Conservation (phyloP, 306 rosid species). For the Sechiopsis laciniata region DNA sequence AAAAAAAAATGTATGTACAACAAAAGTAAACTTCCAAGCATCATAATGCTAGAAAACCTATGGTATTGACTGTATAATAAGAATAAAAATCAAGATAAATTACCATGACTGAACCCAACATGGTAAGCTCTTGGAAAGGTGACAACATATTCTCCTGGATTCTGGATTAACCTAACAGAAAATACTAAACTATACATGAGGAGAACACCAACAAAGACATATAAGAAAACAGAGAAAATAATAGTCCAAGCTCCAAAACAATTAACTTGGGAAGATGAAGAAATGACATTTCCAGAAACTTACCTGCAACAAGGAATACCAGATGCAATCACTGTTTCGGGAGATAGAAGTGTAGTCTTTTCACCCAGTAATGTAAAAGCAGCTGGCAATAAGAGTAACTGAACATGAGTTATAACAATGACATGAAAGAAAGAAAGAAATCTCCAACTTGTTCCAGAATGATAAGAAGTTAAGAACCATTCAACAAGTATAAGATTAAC, state of each 20-base stretch:
- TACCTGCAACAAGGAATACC: constrained; percentile 97
- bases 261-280: constrained; percentile 14
- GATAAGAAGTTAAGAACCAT: constrained; percentile 16
- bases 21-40: not conserved
- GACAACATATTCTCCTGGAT: constrained; percentile 98
- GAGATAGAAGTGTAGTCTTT: constrained; percentile 86
- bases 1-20: not conserved
- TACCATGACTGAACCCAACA: constrained; percentile 99
- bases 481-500: not conserved
- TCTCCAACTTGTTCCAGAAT: constrained; percentile 23
- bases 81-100: constrained; percentile 35
- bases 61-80: not conserved
- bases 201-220: constrained; percentile 30
- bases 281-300: constrained; percentile 27
- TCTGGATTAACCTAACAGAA: constrained; percentile 83
- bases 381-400: constrained; percentile 72
- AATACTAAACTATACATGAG: constrained; percentile 30
- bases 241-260: constrained; percentile 7
- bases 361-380: constrained; percentile 89
- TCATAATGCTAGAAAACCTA: not conserved
- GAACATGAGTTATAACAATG: constrained; percentile 44
- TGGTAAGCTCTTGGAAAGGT: constrained; percentile 99
- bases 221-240: constrained; percentile 24
- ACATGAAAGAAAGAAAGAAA: constrained; percentile 33
- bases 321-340: constrained; percentile 67